Percentiles rank a stretch among this genome's conserved stretches.
phyloP scores from a whole-genome alignment of 805 yeast genomes.

The Wickerhamomyces bisporus region DNA sequence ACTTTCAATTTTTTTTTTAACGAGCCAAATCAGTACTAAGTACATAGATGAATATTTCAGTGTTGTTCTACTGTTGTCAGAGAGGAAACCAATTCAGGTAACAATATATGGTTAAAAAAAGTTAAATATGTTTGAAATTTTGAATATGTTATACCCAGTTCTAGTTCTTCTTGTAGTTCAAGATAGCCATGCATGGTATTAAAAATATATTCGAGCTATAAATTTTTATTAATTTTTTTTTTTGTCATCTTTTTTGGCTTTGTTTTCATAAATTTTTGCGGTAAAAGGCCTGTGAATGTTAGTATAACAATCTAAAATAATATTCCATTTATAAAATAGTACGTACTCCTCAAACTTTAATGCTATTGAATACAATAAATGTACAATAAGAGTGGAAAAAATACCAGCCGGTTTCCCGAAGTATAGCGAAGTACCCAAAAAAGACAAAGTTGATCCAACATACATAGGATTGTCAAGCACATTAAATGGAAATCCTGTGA shows the following conservation, averaged over 20 bases:
- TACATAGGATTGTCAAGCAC: conserved; percentile 94
- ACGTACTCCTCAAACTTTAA: conserved; percentile 73
- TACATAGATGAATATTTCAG: no score
- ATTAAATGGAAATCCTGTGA: conserved; percentile 90
- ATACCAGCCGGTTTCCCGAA: conserved; percentile 90
- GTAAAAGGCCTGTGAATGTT: conserved; percentile 65
- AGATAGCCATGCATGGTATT: no score
- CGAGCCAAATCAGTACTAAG: no score
- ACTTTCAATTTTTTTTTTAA: no score
- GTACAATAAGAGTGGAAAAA: conserved; percentile 64
- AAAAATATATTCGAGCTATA: no score
- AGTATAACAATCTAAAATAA: conserved; percentile 8
- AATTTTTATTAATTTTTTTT: conserved; percentile 13
- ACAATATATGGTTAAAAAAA: no score
- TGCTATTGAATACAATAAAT: conserved; percentile 78
- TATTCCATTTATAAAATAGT: not conserved
- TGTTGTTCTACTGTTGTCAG: no score
- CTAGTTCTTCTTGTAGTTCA: no score
- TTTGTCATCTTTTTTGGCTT: conserved; percentile 39
- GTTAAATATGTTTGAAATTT: no score
- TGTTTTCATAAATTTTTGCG: conserved; percentile 77
- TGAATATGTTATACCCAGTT: no score
- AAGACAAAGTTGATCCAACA: conserved; percentile 84
- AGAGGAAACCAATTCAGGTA: no score
- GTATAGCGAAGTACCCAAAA: conserved; percentile 86